Conservation (phyloP, 305 asterid genomes). For the Fraxinus paxiana region DNA sequence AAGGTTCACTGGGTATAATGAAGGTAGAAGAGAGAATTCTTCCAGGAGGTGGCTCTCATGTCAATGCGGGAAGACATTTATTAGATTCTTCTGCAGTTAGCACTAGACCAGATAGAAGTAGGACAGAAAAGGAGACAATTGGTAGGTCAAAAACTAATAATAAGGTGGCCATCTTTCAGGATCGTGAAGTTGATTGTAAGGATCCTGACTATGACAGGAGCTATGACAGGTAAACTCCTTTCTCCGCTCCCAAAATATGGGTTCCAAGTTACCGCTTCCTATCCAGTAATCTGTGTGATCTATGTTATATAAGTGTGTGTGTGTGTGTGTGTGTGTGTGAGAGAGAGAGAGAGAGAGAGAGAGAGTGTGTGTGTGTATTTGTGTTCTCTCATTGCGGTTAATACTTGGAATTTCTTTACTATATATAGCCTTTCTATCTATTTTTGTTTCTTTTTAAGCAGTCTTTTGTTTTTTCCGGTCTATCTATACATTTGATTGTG, state of each 20-base stretch:
- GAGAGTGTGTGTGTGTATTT: background rate
- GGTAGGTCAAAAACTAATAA: slow-evolving; percentile 56
- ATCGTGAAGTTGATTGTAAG: slow-evolving; percentile 84
- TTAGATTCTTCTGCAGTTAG: slow-evolving; percentile 66
- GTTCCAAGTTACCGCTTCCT: background rate
- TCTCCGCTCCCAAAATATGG: background rate
- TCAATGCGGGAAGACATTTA: slow-evolving; percentile 31
- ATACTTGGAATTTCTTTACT: background rate
- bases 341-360: too few species aligned
- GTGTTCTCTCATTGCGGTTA: background rate
- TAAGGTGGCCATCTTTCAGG: slow-evolving; percentile 92
- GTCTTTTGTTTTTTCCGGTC: background rate
- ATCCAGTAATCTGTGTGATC: slow-evolving; percentile 10
- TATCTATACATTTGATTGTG: background rate
- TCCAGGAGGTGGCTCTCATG: slow-evolving; percentile 44
- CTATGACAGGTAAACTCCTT: slow-evolving; percentile 64
- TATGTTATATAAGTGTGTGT: background rate
- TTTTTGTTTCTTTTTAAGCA: background rate
- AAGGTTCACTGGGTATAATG: slow-evolving; percentile 39
- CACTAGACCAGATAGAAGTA: slow-evolving; percentile 66
- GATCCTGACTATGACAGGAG: slow-evolving; percentile 96
- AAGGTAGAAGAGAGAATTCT: slow-evolving; percentile 53
- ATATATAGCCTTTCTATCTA: background rate
- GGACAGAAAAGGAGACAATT: slow-evolving; percentile 63
- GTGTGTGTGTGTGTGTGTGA: background rate